Evolutionary conservation across 352 stramenopile species (phyloP).

Genomic region (Pythium phragmitis): DNA sequence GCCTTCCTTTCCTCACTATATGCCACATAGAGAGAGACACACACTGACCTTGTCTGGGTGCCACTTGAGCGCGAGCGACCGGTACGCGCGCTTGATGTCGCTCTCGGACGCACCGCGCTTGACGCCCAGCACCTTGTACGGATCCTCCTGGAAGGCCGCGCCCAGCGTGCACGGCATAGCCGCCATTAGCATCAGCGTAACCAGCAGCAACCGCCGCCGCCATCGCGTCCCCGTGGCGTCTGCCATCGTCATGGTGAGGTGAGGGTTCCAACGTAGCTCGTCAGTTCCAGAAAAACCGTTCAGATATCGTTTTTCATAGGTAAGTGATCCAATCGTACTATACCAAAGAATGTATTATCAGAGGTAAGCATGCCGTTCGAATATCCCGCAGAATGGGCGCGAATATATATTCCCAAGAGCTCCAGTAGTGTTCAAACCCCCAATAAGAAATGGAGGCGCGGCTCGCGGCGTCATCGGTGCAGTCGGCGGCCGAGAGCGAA

Average conservation of each 20-base stretch:
- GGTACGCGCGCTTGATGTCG: constrained; percentile 87
- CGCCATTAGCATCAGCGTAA: constrained; percentile 10
- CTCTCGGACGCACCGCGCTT: constrained; percentile 55
- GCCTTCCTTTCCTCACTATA: neutral
- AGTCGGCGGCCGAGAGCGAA: constrained; percentile 33
- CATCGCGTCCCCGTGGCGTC: neutral
- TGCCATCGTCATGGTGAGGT: neutral
- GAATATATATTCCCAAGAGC: constrained; percentile 1
- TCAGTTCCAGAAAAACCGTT: constrained; percentile 7
- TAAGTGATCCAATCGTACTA: neutral
- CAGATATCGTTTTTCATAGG: neutral
- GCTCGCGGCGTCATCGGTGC: constrained; percentile 22
- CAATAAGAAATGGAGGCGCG: constrained; percentile 2
- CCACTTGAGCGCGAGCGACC: constrained; percentile 84
- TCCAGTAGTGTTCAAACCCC: neutral
- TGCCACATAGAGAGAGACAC: neutral
- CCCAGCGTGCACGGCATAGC: constrained; percentile 13
- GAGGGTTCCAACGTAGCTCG: neutral
- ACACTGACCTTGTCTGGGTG: constrained; percentile 85
- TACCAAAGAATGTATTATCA: neutral
- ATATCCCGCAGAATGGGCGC: constrained; percentile 3
- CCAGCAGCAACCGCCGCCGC: constrained; percentile 4
- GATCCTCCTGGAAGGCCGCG: constrained; percentile 47
- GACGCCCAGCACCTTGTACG: constrained; percentile 71
- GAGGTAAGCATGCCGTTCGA: constrained; percentile 6